Evolutionary conservation across 2,329 filamentous ascomycete genomes (phyloP).

Genomic region (Verruconis gallopava): DNA sequence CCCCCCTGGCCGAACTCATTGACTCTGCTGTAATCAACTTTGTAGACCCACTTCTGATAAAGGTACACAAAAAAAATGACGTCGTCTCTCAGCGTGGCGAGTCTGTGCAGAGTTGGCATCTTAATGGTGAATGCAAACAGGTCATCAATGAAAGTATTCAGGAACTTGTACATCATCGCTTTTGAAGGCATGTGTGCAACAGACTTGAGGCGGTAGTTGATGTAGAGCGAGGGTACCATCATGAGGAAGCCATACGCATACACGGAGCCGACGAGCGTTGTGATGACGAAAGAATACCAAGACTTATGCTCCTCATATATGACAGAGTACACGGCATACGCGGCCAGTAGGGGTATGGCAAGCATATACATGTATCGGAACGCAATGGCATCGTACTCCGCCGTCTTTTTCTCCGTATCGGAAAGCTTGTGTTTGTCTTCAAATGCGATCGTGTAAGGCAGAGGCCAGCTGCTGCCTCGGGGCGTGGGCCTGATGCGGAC

Average conservation of each 20-base stretch:
- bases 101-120: constrained; percentile 87
- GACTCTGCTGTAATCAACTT: constrained; percentile 77
- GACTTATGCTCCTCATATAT: constrained; percentile 92
- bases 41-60: constrained; percentile 90
- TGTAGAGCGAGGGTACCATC: constrained; percentile 97
- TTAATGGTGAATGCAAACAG: constrained; percentile 98
- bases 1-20: constrained; percentile 98
- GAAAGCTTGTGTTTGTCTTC: constrained; percentile 95
- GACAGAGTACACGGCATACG: constrained; percentile 83
- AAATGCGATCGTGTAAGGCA: constrained; percentile 73
- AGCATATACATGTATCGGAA: constrained; percentile 95
- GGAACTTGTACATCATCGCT: constrained; percentile 96
- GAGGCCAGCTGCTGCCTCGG: constrained; percentile 51
- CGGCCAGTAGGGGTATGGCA: constrained; percentile 76
- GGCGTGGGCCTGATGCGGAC: constrained; percentile 62
- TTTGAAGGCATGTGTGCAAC: constrained; percentile 95
- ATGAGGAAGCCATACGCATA: constrained; percentile 98
- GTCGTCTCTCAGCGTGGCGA: constrained; percentile 88
- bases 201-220: constrained; percentile 88
- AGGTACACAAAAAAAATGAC: constrained; percentile 97
- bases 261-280: constrained; percentile 87
- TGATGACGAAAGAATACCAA: constrained; percentile 94
- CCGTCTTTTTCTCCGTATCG: constrained; percentile 92
- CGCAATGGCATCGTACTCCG: constrained; percentile 95
- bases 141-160: constrained; percentile 98